phyloP scores from a whole-genome alignment of 2,329 filamentous ascomycete genomes.

The Botrytis deweyae region DNA sequence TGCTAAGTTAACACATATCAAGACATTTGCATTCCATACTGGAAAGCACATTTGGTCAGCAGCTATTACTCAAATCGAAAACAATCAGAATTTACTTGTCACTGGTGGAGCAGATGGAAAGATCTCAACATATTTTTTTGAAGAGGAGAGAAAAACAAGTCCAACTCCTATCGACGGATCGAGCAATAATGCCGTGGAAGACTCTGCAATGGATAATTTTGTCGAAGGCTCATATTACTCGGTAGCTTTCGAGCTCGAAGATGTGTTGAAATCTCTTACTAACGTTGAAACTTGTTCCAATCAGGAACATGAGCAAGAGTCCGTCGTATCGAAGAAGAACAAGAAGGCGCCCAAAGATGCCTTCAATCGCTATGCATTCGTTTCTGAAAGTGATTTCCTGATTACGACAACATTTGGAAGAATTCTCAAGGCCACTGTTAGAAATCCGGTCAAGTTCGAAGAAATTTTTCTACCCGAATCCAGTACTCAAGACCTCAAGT shows the following conservation, averaged over 20 bases:
- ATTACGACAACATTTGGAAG: constrained; percentile 60
- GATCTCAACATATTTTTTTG: constrained; percentile 46
- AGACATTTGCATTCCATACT: constrained; percentile 63
- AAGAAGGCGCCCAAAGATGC: constrained; percentile 45
- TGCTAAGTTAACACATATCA: constrained; percentile 49
- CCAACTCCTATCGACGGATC: background rate
- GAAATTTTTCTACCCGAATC: constrained; percentile 36
- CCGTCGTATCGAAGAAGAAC: constrained; percentile 33
- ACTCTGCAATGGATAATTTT: background rate
- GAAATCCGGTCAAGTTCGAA: constrained; percentile 29
- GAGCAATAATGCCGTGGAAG: background rate
- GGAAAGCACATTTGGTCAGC: constrained; percentile 93
- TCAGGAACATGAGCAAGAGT: background rate
- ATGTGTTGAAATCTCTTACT: constrained; percentile 17
- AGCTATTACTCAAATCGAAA: constrained; percentile 44
- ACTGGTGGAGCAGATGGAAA: constrained; percentile 86
- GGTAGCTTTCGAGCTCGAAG: constrained; percentile 22
- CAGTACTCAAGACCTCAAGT: constrained; percentile 43
- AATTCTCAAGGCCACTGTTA: constrained; percentile 49
- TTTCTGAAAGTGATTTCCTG: constrained; percentile 53
- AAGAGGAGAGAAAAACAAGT: background rate
- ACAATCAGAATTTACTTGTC: constrained; percentile 40
- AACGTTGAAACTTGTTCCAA: background rate
- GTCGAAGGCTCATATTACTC: background rate
- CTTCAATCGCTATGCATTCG: constrained; percentile 64